Conservation (phyloP, 495 filamentous ascomycete species). For the Lophiotrema nucula region DNA sequence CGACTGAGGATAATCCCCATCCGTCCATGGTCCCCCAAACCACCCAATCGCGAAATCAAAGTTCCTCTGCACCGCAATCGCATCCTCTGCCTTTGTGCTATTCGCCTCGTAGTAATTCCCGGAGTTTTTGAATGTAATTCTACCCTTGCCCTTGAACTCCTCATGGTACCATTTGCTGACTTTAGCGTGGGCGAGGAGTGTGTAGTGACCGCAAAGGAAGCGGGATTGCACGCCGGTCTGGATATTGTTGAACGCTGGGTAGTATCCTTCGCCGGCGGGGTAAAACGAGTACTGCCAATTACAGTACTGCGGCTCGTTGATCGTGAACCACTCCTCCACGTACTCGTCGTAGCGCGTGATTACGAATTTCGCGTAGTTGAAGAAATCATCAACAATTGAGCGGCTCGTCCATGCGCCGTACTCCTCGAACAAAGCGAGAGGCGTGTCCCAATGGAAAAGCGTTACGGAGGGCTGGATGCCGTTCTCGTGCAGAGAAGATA, state of each 20-base stretch:
- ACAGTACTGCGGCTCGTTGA: constrained; percentile 44
- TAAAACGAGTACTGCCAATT: constrained; percentile 42
- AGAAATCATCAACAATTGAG: constrained; percentile 46
- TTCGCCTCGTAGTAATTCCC: constrained; percentile 44
- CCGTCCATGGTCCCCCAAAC: constrained; percentile 35
- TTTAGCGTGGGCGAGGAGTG: constrained; percentile 45
- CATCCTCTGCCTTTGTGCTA: constrained; percentile 37
- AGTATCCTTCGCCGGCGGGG: constrained; percentile 42
- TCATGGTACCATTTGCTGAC: constrained; percentile 47
- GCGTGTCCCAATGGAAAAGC: constrained; percentile 51
- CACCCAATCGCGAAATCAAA: constrained; percentile 33
- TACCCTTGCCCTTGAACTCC: constrained; percentile 44
- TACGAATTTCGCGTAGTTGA: constrained; percentile 47
- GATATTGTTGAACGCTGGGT: constrained; percentile 39
- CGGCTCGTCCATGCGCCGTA: constrained; percentile 47
- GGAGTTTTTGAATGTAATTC: constrained; percentile 45
- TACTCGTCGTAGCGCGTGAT: constrained; percentile 45
- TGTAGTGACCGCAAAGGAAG: constrained; percentile 45
- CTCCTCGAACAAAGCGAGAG: constrained; percentile 45
- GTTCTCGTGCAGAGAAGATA: constrained; percentile 43
- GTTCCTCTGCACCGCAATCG: constrained; percentile 36
- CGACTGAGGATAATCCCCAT: constrained; percentile 46
- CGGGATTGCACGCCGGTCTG: constrained; percentile 32
- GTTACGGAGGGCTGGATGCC: constrained; percentile 45
- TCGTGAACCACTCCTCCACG: constrained; percentile 45